phyloP scores from a whole-genome alignment of 352 stramenopile genomes.

The Globisporangium cystogenes region DNA sequence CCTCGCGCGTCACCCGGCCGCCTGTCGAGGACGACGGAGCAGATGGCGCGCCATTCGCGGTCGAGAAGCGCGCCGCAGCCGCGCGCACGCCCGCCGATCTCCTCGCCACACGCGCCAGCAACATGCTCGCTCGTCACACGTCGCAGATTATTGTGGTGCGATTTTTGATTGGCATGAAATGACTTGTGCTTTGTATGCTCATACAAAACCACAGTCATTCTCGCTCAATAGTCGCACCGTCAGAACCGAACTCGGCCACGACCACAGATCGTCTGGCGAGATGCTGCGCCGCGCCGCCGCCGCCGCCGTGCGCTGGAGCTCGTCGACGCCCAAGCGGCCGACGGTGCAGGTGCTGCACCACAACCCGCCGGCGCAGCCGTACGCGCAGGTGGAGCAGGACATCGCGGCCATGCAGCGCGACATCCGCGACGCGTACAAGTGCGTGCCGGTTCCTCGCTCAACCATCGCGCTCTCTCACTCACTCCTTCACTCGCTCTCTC shows the following conservation, averaged over 20 bases:
- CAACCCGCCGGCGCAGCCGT: constrained; percentile 40
- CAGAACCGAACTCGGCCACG: not conserved
- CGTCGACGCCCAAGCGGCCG: constrained; percentile 17
- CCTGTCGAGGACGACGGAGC: not conserved
- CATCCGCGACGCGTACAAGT: constrained; percentile 83
- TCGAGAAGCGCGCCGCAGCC: too few relatives aligned
- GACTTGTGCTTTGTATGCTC: too few relatives aligned
- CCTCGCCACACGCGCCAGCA: constrained; percentile 7
- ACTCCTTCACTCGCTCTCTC: not conserved
- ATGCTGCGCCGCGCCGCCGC: not conserved
- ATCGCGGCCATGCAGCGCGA: constrained; percentile 77
- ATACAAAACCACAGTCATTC: too few relatives aligned
- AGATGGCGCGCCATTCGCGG: not conserved
- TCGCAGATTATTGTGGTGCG: too few relatives aligned
- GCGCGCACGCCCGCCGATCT: not conserved
- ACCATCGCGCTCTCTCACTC: too few relatives aligned
- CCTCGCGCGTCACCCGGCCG: constrained; percentile 27
- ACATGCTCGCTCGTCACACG: not conserved
- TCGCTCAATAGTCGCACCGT: too few relatives aligned
- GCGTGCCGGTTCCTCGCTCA: constrained; percentile 9
- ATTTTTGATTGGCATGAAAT: too few relatives aligned
- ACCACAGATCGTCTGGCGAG: not conserved
- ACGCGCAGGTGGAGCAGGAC: constrained; percentile 72
- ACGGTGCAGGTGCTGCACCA: constrained; percentile 58
- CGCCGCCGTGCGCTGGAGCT: constrained; percentile 1